Evolutionary conservation across 2,329 filamentous ascomycete genomes (phyloP).

Genomic region (Aspergillus piperis): DNA sequence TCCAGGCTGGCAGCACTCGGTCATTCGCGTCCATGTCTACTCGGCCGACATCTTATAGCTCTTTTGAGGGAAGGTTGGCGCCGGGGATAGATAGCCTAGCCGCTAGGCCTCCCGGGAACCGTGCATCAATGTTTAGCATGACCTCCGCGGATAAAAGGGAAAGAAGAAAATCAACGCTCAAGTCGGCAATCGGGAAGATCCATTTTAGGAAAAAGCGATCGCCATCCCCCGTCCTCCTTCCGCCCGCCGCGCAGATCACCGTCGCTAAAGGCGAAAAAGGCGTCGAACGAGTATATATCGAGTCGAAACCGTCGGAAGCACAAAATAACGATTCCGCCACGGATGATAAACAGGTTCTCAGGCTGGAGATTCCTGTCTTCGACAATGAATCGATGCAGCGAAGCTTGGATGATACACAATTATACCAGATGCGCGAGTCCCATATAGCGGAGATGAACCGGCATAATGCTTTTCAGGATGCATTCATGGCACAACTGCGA

Average conservation of each 20-base stretch:
- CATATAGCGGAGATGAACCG: slow-evolving; percentile 34
- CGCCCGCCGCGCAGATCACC: slow-evolving; percentile 31
- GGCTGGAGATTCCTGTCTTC: slow-evolving; percentile 37
- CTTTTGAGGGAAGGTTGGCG: slow-evolving; percentile 33
- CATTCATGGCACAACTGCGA: slow-evolving; percentile 31
- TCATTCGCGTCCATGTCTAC: slow-evolving; percentile 43
- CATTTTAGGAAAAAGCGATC: slow-evolving; percentile 38
- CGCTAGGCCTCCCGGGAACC: slow-evolving; percentile 21
- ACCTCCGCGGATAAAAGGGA: slow-evolving; percentile 33
- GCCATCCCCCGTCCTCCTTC: slow-evolving; percentile 30
- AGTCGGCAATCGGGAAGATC: slow-evolving; percentile 38
- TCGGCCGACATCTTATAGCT: slow-evolving; percentile 42
- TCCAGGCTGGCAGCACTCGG: slow-evolving; percentile 36
- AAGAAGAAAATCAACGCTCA: slow-evolving; percentile 34
- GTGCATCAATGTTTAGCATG: slow-evolving; percentile 31
- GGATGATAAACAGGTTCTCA: slow-evolving; percentile 23
- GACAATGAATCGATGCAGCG: slow-evolving; percentile 38
- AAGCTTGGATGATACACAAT: slow-evolving; percentile 35
- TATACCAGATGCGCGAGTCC: slow-evolving; percentile 33
- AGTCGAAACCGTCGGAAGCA: slow-evolving; percentile 20
- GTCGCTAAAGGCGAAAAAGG: slow-evolving; percentile 28
- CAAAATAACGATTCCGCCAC: slow-evolving; percentile 10
- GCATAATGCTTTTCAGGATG: slow-evolving; percentile 39
- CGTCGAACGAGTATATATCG: slow-evolving; percentile 41
- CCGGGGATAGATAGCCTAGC: slow-evolving; percentile 19